phyloP scores from a whole-genome alignment of 768 basidiomycete genomes.

The Boletus bicolor region DNA sequence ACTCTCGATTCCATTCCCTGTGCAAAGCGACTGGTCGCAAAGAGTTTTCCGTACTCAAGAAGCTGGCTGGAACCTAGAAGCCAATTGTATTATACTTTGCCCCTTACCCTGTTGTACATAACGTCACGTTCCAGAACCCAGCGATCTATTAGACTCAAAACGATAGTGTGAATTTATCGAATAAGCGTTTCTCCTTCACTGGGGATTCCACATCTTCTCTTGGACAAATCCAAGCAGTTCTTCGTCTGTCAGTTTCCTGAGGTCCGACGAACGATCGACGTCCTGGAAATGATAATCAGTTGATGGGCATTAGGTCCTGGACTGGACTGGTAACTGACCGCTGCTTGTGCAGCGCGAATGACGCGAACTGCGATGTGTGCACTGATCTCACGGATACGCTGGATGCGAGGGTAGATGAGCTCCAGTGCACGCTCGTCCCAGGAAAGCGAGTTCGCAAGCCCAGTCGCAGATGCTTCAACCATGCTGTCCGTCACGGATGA shows the following conservation, averaged over 20 bases:
- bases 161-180: neutral
- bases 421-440: conserved; percentile 60
- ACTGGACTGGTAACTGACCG: conserved; percentile 42
- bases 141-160: neutral
- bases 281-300: conserved; percentile 33
- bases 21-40: conserved; percentile 73
- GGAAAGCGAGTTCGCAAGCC: conserved; percentile 72
- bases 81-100: neutral
- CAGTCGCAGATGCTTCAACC: conserved; percentile 85
- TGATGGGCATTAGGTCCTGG: conserved; percentile 15
- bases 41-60: conserved; percentile 67
- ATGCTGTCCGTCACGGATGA: conserved; percentile 75
- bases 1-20: conserved; percentile 61
- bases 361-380: conserved; percentile 69
- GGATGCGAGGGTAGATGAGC: conserved; percentile 80
- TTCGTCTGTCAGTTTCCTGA: conserved; percentile 55
- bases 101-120: conserved; percentile 6
- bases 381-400: conserved; percentile 84
- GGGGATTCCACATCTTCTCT: conserved; percentile 73
- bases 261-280: conserved; percentile 51
- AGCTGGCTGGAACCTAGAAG: conserved; percentile 48
- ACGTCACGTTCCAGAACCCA: neutral
- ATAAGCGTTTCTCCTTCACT: neutral
- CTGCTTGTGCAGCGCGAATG: conserved; percentile 76
- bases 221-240: conserved; percentile 53